These are phyloP conservation scores for Cucurbita pepo DNA, from an alignment of 306 rosid species.

Conservation along the genomic window DNA sequence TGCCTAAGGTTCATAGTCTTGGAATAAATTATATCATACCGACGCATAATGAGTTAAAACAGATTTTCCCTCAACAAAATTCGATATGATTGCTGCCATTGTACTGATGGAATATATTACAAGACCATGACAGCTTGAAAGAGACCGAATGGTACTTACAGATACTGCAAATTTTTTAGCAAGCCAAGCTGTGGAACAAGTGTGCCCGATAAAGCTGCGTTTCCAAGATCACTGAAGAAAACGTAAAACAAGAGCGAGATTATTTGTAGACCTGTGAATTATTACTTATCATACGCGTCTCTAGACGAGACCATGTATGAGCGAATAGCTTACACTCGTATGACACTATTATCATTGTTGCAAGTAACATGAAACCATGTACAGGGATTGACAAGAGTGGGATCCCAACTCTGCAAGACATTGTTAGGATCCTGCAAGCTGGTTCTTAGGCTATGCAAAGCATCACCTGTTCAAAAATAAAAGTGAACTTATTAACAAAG, in stretches of 20 bases:
- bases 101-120: neutral
- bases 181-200: constrained; percentile 95
- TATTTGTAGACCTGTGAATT: constrained; percentile 1
- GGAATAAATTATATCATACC: neutral
- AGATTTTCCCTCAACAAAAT: neutral
- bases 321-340: constrained; percentile 67
- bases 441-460: constrained; percentile 79
- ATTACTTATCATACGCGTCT: neutral
- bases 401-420: constrained; percentile 99
- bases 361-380: constrained; percentile 99
- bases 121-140: neutral
- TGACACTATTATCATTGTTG: constrained; percentile 93
- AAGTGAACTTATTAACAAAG: constrained; percentile 9
- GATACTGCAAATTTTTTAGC: constrained; percentile 87
- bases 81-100: neutral
- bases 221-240: constrained; percentile 74
- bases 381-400: constrained; percentile 95
- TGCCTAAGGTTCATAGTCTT: neutral
- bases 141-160: constrained; percentile 29
- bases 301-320: constrained; percentile 1
- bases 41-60: neutral
- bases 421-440: constrained; percentile 85
- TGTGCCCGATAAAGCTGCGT: constrained; percentile 89
- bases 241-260: constrained; percentile 6
- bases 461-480: constrained; percentile 59